Conservation (phyloP, 768 basidiomycete species). For the Tremella yokohamensis region DNA sequence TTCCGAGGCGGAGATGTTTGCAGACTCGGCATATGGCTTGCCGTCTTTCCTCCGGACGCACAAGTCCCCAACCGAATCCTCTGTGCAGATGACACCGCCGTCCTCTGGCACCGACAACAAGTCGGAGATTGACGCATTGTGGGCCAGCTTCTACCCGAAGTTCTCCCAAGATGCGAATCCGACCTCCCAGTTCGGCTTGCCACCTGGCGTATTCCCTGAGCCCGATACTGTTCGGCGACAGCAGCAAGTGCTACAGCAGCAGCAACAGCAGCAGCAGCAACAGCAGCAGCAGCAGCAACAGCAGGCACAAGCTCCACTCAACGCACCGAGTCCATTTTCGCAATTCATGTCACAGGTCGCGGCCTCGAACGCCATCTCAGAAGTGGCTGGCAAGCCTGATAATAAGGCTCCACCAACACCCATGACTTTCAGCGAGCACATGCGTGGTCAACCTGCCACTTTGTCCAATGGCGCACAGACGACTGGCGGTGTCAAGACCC, state of each 20-base stretch:
- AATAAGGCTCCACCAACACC: slow-evolving; percentile 1
- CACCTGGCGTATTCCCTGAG: too few relatives aligned
- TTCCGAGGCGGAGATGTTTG: slow-evolving; percentile 25
- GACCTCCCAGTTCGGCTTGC: not conserved
- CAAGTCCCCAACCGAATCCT: slow-evolving; percentile 8
- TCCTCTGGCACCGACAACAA: slow-evolving; percentile 17
- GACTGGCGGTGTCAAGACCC: not conserved
- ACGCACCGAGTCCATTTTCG: slow-evolving; percentile 17
- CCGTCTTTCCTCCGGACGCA: slow-evolving; percentile 11
- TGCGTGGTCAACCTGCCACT: not conserved
- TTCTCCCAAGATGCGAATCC: slow-evolving; percentile 10
- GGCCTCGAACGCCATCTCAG: slow-evolving; percentile 7
- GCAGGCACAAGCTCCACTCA: slow-evolving; percentile 7
- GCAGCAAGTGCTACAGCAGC: slow-evolving; percentile 9
- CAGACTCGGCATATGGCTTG: slow-evolving; percentile 23
- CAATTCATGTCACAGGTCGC: slow-evolving; percentile 25
- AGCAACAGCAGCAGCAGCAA: slow-evolving; percentile 7
- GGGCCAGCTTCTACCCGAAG: slow-evolving; percentile 42
- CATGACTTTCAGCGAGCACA: slow-evolving; percentile 1
- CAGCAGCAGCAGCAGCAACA: slow-evolving; percentile 8
- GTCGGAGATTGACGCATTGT: slow-evolving; percentile 40
- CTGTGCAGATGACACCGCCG: slow-evolving; percentile 12
- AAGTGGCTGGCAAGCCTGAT: too few relatives aligned
- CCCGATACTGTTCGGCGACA: slow-evolving; percentile 9
- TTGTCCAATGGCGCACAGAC: not conserved